Conservation (phyloP, 225 moss, liverwort and hornwort genomes). For the Takakia lepidozioides region DNA sequence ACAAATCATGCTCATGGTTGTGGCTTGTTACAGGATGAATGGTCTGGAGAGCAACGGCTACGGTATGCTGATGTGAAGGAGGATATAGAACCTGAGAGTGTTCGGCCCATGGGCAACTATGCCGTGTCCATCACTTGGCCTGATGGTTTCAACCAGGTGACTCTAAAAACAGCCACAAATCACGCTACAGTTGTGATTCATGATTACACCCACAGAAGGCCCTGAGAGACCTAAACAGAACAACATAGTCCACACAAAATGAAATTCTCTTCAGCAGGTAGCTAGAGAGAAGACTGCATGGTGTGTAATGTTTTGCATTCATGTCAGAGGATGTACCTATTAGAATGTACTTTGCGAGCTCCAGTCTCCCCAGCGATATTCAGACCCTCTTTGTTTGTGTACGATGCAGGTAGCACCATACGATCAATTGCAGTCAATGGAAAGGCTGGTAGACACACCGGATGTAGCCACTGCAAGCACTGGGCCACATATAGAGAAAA, state of each 20-base stretch:
- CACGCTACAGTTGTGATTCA: not conserved
- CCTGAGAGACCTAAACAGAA: no score
- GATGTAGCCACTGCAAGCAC: conserved; percentile 17
- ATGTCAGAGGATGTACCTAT: not conserved
- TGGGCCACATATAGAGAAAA: conserved; percentile 3
- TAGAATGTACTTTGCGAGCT: not conserved
- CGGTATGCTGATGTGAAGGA: conserved; percentile 64
- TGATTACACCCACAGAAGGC: no score
- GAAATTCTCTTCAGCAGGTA: no score
- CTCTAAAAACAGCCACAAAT: not conserved
- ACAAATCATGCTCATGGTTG: no score
- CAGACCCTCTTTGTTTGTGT: no score
- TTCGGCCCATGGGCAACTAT: conserved; percentile 98
- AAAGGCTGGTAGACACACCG: conserved; percentile 75
- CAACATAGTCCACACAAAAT: no score
- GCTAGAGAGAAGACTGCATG: not conserved
- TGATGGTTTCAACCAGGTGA: conserved; percentile 55
- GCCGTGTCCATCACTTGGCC: conserved; percentile 93
- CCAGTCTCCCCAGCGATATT: no score
- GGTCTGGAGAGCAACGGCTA: conserved; percentile 88
- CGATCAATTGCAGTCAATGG: conserved; percentile 71
- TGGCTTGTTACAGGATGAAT: conserved; percentile 74
- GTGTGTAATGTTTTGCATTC: no score
- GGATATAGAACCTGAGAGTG: conserved; percentile 78
- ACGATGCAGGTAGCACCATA: conserved; percentile 82